Base-by-base conservation (phyloP, 2,329 filamentous ascomycete species). In the Neofusicoccum ribis region DNA sequence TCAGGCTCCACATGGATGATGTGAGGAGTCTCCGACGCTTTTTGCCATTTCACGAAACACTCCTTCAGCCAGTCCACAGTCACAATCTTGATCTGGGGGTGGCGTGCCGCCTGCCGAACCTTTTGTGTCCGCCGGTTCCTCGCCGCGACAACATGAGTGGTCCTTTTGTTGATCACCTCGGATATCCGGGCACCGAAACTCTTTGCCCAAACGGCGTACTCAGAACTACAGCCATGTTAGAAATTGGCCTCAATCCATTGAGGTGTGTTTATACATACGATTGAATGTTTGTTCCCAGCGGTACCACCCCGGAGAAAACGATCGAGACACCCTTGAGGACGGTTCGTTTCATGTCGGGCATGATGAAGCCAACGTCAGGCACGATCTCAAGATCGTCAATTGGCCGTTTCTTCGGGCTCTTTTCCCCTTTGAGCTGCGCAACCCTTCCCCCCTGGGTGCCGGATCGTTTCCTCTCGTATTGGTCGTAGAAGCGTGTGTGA, bases 251-350 rank as follows among this genome's bases (percentile, higher is more conserved):
- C n/a, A 20, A n/a, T 34, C 34, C 2, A 17, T 31, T 1, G 14
- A 49, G 27, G 11, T 2, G 11, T 5, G 20, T 20, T 44, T 65
- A 44, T 60, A 74, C 76, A 77, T 76, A 84, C 83, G 75, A 79
- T 72, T 91, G 86, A 39, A 94, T 88, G 71, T 94, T 89, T 43
- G 90, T 86, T 5, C 91, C 91, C 0, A 97, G 81, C 0, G 93
- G 93, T 2, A 98, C 88, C 2, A 99, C 89, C 0, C 95, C 95
- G 0, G 94, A 97, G 69, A 98, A 89, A 5, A 97, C 93, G 65
- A 99, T 86, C 5, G 89, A 87, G 11, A 91, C 87, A 14, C 89
- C 91, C 23, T 84, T 85, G 0, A 99, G 86, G 2, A 96, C 90
- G 63, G 85, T 84, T 0, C 84, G 81, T 80, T 98, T 98, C 74